A percentile compares a stretch with the other conserved stretches of the same genome.
phyloP scores from a whole-genome alignment of 2,329 filamentous ascomycete species.

The Tolypocladium capitatum region DNA sequence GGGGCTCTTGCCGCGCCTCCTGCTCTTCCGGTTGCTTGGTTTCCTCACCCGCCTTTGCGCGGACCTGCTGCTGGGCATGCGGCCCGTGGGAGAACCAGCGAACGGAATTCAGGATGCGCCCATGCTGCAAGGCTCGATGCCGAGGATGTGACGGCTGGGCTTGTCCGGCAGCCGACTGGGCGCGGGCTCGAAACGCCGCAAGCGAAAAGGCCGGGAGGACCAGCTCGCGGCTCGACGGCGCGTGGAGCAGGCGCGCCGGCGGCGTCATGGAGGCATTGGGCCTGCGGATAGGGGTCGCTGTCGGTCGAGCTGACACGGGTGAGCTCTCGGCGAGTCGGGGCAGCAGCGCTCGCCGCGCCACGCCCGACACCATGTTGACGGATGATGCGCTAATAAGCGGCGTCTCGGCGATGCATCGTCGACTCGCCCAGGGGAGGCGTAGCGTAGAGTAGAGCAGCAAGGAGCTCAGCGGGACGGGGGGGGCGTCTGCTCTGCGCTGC shows the following conservation, averaged over 20 bases:
- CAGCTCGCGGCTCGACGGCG: not conserved
- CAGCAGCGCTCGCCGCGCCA: conserved; percentile 35
- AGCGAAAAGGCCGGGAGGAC: not conserved
- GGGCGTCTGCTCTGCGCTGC: not conserved
- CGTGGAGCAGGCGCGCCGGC: not conserved
- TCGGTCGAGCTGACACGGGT: not conserved
- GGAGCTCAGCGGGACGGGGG: not conserved
- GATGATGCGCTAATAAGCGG: conserved; percentile 9
- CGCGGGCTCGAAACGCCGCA: not conserved
- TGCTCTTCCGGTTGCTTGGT: conserved; percentile 22
- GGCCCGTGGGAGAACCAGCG: conserved; percentile 18
- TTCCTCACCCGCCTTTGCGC: conserved; percentile 16
- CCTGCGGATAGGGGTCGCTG: not conserved
- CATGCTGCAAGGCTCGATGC: not conserved
- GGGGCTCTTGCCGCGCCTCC: conserved; percentile 16
- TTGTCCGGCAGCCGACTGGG: not conserved
- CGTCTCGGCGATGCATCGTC: conserved; percentile 17
- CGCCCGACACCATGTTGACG: conserved; percentile 34
- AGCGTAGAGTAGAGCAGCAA: not conserved
- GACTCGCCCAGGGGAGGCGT: conserved; percentile 5
- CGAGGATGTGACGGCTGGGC: not conserved
- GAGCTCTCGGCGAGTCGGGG: conserved; percentile 23
- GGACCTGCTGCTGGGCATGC: conserved; percentile 10
- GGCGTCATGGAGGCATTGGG: not conserved
- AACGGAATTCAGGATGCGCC: conserved; percentile 5